Evolutionary conservation across 208 protist genomes (phyloP).

Genomic region (Lotmaria passim): DNA sequence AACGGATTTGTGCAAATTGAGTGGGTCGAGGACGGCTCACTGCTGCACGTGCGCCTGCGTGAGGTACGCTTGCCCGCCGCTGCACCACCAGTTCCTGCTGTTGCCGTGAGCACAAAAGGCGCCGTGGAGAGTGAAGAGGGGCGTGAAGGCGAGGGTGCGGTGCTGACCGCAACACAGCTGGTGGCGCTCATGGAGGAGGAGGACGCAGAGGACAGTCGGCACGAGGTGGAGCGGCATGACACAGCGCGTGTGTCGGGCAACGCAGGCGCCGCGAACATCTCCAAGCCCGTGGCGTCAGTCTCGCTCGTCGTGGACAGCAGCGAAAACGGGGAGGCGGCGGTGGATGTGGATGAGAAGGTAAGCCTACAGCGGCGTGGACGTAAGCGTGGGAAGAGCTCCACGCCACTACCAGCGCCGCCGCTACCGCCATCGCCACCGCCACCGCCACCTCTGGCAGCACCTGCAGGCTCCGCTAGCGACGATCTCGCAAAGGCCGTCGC

Average conservation of each 20-base stretch:
- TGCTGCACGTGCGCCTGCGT: conserved; percentile 52
- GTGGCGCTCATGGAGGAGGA: conserved; percentile 33
- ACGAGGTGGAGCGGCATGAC: conserved; percentile 1
- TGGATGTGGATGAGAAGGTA: background rate
- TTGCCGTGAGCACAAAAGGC: background rate
- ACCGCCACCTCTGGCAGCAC: background rate
- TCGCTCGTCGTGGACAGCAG: background rate
- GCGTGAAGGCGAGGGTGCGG: background rate
- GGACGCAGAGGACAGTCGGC: conserved; percentile 28
- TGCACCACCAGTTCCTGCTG: background rate
- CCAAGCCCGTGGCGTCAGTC: background rate
- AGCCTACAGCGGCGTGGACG: background rate
- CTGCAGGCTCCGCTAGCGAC: background rate
- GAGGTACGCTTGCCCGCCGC: conserved; percentile 49
- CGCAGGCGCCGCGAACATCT: background rate
- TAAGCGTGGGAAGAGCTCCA: background rate
- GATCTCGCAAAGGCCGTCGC: background rate
- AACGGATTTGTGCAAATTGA: conserved; percentile 73
- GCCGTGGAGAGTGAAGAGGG: background rate
- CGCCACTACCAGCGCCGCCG: background rate
- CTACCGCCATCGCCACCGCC: background rate
- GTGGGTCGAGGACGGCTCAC: conserved; percentile 61
- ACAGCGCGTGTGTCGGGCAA: background rate
- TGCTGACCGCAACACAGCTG: conserved; percentile 35
- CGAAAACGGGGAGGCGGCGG: background rate